phyloP scores from a whole-genome alignment of 805 yeast species.

The Naumovozyma castellii region DNA sequence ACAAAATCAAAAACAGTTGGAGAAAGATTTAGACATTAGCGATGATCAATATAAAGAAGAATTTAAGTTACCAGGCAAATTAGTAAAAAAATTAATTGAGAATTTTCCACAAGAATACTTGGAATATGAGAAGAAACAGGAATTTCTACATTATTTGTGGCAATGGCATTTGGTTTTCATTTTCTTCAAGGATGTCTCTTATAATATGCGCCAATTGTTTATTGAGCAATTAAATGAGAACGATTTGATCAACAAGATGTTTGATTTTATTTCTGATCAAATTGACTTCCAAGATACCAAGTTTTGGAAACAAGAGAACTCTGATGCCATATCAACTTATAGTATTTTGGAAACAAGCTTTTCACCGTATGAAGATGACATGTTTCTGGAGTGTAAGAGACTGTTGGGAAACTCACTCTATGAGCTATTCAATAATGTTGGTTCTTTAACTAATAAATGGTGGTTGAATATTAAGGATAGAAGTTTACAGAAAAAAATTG shows the following conservation, averaged over 20 bases:
- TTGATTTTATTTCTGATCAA: constrained; percentile 46
- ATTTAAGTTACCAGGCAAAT: constrained; percentile 24
- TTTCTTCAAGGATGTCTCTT: constrained; percentile 57
- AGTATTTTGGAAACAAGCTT: constrained; percentile 10
- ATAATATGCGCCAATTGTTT: constrained; percentile 51
- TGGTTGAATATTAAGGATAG: constrained; percentile 59
- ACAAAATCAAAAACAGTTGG: constrained; percentile 14
- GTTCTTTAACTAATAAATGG: constrained; percentile 42
- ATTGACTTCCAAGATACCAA: constrained; percentile 33
- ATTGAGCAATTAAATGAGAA: constrained; percentile 45
- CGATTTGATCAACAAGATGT: constrained; percentile 39
- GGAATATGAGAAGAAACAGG: constrained; percentile 32
- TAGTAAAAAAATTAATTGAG: constrained; percentile 31
- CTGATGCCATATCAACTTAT: constrained; percentile 17
- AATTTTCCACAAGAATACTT: constrained; percentile 31
- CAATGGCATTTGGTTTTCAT: constrained; percentile 56
- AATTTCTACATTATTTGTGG: constrained; percentile 44
- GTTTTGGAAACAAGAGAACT: constrained; percentile 20
- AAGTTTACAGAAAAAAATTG: constrained; percentile 50
- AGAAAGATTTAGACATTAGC: constrained; percentile 10
- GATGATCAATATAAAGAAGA: constrained; percentile 8
- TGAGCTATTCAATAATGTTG: constrained; percentile 23
- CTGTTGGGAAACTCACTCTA: constrained; percentile 20
- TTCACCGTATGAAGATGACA: constrained; percentile 21
- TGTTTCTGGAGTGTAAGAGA: constrained; percentile 23